Evolutionary conservation across 495 filamentous ascomycete genomes (phyloP).

Genomic region (Podospora anserina): DNA sequence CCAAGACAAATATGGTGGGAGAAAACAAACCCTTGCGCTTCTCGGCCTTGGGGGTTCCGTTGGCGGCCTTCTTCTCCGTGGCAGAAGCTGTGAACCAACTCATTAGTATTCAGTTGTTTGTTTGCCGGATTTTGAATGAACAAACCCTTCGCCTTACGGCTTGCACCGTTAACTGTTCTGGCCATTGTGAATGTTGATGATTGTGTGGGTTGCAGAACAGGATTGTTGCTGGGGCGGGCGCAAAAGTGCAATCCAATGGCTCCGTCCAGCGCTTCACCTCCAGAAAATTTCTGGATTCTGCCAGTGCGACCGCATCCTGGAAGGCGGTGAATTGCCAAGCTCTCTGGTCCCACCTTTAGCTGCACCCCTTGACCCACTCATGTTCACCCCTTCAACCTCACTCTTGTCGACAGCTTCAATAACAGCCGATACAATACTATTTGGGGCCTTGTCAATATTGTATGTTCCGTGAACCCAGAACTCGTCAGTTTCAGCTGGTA

Average conservation of each 20-base stretch:
- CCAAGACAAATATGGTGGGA: background rate
- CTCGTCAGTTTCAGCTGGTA: too few species aligned
- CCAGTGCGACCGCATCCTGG: constrained; percentile 20
- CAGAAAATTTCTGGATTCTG: constrained; percentile 31
- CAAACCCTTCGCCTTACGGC: background rate
- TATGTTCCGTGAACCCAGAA: too few species aligned
- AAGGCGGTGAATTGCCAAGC: constrained; percentile 17
- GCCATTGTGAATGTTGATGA: background rate
- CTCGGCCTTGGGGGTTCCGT: constrained; percentile 35
- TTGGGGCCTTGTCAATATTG: too few species aligned
- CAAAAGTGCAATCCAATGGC: background rate
- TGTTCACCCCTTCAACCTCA: background rate
- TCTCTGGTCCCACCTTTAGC: background rate
- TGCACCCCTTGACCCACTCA: background rate
- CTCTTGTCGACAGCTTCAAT: too few species aligned
- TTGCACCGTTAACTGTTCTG: background rate
- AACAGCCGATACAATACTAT: too few species aligned
- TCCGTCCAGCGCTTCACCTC: background rate
- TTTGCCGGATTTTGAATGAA: background rate
- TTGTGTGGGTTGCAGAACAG: background rate
- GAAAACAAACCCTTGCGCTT: constrained; percentile 51
- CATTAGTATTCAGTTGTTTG: background rate
- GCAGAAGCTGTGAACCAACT: background rate
- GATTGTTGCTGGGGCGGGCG: background rate
- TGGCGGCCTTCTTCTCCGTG: constrained; percentile 35